A percentile compares a stretch with the other conserved stretches of the same genome.
These are phyloP conservation scores for Mortierella sp. DNA, from an alignment of 371 early-diverging fungal species.

Conservation along the genomic window DNA sequence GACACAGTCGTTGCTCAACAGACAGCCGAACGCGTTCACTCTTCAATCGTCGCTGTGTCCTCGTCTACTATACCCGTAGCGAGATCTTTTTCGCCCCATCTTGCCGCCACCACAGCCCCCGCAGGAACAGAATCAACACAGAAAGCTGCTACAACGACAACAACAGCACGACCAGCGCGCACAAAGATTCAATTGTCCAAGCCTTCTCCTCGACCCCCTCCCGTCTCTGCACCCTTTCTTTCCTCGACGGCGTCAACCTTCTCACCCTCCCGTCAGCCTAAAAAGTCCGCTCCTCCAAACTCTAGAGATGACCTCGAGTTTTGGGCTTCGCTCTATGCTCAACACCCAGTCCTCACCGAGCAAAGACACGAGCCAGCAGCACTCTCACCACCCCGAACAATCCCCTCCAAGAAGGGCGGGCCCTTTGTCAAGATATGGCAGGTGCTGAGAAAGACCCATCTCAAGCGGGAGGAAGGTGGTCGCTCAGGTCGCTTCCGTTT, in stretches of 20 bases:
- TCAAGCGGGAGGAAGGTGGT: neutral
- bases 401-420: neutral
- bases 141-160: too few relatives aligned
- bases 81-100: neutral
- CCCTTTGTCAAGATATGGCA: constrained; percentile 31
- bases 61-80: neutral
- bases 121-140: neutral
- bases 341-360: constrained; percentile 27
- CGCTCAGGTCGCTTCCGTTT: constrained; percentile 15
- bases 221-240: neutral
- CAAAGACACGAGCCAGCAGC: constrained; percentile 16
- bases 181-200: constrained; percentile 4
- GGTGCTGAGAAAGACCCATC: constrained; percentile 27
- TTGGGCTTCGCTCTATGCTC: constrained; percentile 45
- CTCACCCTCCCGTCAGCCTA: neutral
- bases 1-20: neutral
- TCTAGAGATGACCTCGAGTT: constrained; percentile 37
- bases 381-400: constrained; percentile 7
- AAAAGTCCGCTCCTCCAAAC: constrained; percentile 3
- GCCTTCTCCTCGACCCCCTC: neutral
- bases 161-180: neutral
- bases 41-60: neutral
- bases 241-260: neutral
- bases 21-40: neutral
- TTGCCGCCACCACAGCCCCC: neutral